A percentile compares a stretch with the other conserved stretches of the same genome.
Evolutionary conservation across 2,329 filamentous ascomycete species (phyloP).

Genomic region (Chalaropsis thielavioides): DNA sequence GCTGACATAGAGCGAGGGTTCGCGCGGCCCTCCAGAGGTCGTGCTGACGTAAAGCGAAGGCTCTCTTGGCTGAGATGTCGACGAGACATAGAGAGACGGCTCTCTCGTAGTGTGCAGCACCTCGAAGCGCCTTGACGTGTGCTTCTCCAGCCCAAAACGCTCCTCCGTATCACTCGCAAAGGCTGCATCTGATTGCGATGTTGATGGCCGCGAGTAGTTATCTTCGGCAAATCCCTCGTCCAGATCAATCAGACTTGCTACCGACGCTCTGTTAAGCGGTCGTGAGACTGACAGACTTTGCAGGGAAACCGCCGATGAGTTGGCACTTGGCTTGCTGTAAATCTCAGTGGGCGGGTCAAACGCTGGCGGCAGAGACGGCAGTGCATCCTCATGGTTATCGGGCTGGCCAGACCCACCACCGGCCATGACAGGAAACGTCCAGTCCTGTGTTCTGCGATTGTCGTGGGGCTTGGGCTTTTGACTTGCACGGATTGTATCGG

Average conservation of each 20-base stretch:
- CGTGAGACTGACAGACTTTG: neutral
- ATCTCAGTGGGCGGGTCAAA: slow-evolving; percentile 14
- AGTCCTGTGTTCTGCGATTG: slow-evolving; percentile 31
- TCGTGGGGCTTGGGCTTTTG: slow-evolving; percentile 15
- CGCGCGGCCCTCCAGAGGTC: neutral
- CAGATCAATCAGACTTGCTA: slow-evolving; percentile 27
- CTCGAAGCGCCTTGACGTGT: slow-evolving; percentile 15
- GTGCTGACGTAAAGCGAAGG: slow-evolving; percentile 11
- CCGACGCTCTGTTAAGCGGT: slow-evolving; percentile 25
- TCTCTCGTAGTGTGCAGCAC: slow-evolving; percentile 12
- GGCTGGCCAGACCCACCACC: slow-evolving; percentile 9
- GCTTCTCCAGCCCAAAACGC: slow-evolving; percentile 19
- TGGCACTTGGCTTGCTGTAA: slow-evolving; percentile 12
- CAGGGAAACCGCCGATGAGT: slow-evolving; percentile 4
- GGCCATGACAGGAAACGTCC: slow-evolving; percentile 31
- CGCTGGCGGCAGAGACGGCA: neutral
- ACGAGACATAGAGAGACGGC: slow-evolving; percentile 14
- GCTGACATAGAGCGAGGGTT: slow-evolving; percentile 14
- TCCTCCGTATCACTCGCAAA: slow-evolving; percentile 18
- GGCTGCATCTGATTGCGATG: slow-evolving; percentile 19
- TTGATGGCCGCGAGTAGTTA: slow-evolving; percentile 16
- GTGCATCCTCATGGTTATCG: slow-evolving; percentile 11
- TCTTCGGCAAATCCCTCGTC: slow-evolving; percentile 22
- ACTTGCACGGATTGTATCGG: slow-evolving; percentile 12
- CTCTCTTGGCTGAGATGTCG: slow-evolving; percentile 5